These are phyloP conservation scores for Claviceps pazoutovae DNA, from an alignment of 2,329 filamentous ascomycete genomes.

Conservation along the genomic window DNA sequence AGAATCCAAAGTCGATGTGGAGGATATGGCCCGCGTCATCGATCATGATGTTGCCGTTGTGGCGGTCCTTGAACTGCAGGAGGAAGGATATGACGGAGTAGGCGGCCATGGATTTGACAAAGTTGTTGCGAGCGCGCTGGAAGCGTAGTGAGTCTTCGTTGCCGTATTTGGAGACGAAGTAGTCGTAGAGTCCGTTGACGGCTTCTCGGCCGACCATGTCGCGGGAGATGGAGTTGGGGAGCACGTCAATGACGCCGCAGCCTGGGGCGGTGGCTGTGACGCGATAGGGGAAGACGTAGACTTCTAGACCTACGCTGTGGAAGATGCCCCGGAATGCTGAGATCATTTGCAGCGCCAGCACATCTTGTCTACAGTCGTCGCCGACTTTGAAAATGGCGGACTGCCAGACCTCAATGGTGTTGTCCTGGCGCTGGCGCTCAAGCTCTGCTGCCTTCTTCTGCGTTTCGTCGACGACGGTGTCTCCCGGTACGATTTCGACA, in stretches of 20 bases:
- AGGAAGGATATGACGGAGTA: conserved; percentile 96
- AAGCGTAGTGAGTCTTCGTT: conserved; percentile 90
- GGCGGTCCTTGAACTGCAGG: conserved; percentile 95
- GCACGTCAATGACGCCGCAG: conserved; percentile 93
- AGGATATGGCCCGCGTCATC: conserved; percentile 94
- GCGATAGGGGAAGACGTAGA: conserved; percentile 92
- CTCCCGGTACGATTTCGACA: not conserved
- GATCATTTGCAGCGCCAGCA: conserved; percentile 94
- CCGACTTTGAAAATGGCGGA: conserved; percentile 99
- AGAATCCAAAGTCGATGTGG: conserved; percentile 98
- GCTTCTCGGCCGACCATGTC: conserved; percentile 98
- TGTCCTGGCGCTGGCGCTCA: conserved; percentile 17
- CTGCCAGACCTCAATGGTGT: conserved; percentile 90
- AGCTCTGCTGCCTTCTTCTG: not conserved
- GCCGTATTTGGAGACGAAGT: conserved; percentile 94
- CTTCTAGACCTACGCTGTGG: conserved; percentile 83
- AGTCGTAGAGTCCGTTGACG: conserved; percentile 95
- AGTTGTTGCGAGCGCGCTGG: conserved; percentile 90
- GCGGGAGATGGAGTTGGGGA: conserved; percentile 93
- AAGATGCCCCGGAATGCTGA: conserved; percentile 95
- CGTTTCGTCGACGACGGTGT: conserved; percentile 34
- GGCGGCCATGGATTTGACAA: conserved; percentile 98
- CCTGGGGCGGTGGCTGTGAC: conserved; percentile 95
- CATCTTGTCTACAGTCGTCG: conserved; percentile 94
- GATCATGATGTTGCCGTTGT: conserved; percentile 99